Evolutionary conservation across 352 stramenopile genomes (phyloP).

Genomic region (Phytophthora capsici): DNA sequence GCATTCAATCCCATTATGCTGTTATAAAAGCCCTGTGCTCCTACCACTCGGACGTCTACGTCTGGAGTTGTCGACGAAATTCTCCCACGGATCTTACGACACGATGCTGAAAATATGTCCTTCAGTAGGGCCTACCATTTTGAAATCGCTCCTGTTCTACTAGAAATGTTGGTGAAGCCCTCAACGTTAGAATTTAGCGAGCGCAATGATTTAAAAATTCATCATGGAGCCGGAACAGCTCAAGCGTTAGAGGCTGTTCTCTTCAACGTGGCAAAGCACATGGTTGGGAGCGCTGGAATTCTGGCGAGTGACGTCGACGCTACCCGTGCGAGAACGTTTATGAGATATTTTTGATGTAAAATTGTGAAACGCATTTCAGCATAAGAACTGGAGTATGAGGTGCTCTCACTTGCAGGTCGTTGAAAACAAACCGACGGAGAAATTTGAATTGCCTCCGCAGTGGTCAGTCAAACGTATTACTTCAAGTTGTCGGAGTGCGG

Average conservation of each 20-base stretch:
- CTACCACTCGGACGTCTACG: slow-evolving; percentile 1
- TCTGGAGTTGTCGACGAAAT: slow-evolving; percentile 11
- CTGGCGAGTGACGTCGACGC: background rate
- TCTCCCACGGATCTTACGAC: slow-evolving; percentile 5
- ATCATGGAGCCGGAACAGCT: background rate
- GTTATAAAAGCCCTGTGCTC: slow-evolving; percentile 14
- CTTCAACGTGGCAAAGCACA: background rate
- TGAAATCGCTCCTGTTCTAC: slow-evolving; percentile 6
- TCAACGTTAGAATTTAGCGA: background rate
- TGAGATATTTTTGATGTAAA: background rate
- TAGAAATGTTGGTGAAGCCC: slow-evolving; percentile 14
- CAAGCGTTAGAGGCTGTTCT: background rate
- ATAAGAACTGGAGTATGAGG: background rate
- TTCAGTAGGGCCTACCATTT: background rate
- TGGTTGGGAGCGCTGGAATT: background rate
- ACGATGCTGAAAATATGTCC: slow-evolving; percentile 1
- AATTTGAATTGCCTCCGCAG: background rate
- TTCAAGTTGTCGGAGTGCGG: background rate
- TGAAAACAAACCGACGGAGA: background rate
- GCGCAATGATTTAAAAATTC: background rate
- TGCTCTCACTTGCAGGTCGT: background rate
- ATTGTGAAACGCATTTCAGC: background rate
- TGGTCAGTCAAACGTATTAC: background rate
- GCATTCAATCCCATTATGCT: slow-evolving; percentile 19
- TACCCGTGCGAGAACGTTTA: background rate